Base-by-base conservation (phyloP, 139 green algal genomes). In the Coelastrella sp. region DNA sequence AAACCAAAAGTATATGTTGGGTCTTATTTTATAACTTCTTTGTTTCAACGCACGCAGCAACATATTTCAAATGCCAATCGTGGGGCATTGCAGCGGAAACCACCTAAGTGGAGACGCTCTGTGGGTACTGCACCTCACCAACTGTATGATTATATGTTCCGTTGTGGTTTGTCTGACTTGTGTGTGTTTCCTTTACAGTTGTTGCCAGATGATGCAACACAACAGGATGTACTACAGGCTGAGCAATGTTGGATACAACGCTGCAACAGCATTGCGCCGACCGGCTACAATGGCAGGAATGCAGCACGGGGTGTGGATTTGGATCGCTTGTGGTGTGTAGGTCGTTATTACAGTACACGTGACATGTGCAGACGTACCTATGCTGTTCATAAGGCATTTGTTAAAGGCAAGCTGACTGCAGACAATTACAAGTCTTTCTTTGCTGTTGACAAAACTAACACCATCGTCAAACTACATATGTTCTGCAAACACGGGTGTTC, bases 181-280 rank as follows among this genome's bases (percentile, higher is more conserved):
- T n/a, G 20, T n/a, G 73, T 78, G 73, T 78, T 78, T 78, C 73
- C 73, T 78, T 78, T 78, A 17, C 3, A 78, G 73, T 78, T 78
- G 73, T 17, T 78, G 73, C 73, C 73, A 32, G 73, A 4, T 32
- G n/a, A 13, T 32, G 73, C 73, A 23, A 78, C 73, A 56, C 19
- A 78, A 56, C 10, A 2, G 19, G 73, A 78, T 78, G 73, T 6
- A 7, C n/a, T 78, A 32, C 19, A 23, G 20, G 73, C 73, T 56
- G 73, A 78, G 5, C 73, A 78, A 32, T 3, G 73, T 32, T 78
- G 73, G 73, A 78, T 78, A 47, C 32, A 68, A 68, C 68, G 68
- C 13, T 75, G 68, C 68, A 75, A 75, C 14, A 11, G 68, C 68
- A 75, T 75, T 20, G 7, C 16, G 14, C 68, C 68, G 19, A 7